Percentiles rank a stretch among this genome's conserved stretches.
These are phyloP conservation scores for Aspergillus tamarii DNA, from an alignment of 2,329 filamentous ascomycete species.

Conservation along the genomic window DNA sequence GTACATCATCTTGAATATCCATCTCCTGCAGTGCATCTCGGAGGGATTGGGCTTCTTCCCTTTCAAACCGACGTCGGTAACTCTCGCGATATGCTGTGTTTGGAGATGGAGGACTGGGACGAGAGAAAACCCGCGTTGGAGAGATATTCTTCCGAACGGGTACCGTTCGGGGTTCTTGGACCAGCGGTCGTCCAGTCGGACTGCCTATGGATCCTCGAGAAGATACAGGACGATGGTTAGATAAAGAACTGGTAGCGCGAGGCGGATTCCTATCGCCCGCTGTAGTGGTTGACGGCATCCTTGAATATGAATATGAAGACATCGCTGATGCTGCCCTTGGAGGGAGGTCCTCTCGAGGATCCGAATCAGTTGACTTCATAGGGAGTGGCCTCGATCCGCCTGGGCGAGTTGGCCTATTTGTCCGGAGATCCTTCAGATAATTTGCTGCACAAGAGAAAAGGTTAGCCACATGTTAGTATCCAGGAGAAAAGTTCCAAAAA, in stretches of 20 bases:
- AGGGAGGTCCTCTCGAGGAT: conserved; percentile 35
- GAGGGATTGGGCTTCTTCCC: conserved; percentile 60
- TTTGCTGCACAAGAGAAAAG: conserved; percentile 47
- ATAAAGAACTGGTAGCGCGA: conserved; percentile 45
- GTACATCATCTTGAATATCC: conserved; percentile 58
- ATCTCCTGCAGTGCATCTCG: conserved; percentile 61
- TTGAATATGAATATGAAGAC: conserved; percentile 37
- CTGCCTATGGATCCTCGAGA: conserved; percentile 33
- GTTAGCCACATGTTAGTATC: conserved; percentile 14
- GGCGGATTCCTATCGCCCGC: conserved; percentile 30
- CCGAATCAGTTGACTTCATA: conserved; percentile 45
- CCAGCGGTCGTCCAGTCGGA: conserved; percentile 42
- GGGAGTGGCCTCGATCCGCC: conserved; percentile 64
- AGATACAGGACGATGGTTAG: conserved; percentile 38
- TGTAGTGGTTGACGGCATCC: conserved; percentile 21
- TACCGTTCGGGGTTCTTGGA: conserved; percentile 40
- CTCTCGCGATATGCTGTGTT: conserved; percentile 58
- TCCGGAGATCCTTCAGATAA: conserved; percentile 64
- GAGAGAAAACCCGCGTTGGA: conserved; percentile 38
- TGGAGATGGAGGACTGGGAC: conserved; percentile 34
- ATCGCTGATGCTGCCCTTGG: conserved; percentile 49
- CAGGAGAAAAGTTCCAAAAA: conserved; percentile 1
- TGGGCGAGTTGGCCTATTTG: conserved; percentile 59
- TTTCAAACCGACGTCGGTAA: conserved; percentile 59
- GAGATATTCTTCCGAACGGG: conserved; percentile 41